These are phyloP conservation scores for Leccinum cinnamomeum DNA, from an alignment of 1,284 basidiomycete species.

Conservation along the genomic window DNA sequence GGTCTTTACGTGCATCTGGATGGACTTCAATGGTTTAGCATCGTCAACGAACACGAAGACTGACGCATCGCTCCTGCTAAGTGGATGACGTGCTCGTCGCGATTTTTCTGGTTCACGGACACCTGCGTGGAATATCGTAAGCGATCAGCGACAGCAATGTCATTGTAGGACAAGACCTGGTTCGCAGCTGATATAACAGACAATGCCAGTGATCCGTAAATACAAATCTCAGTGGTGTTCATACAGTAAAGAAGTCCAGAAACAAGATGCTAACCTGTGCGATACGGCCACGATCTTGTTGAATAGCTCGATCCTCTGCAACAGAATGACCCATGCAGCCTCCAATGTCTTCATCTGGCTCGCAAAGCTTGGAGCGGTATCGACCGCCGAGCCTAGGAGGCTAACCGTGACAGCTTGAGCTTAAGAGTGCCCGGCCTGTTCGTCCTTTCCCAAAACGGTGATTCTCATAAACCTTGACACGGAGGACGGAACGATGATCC, in stretches of 20 bases:
- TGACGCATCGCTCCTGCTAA: background rate
- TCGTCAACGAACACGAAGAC: background rate
- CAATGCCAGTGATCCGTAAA: background rate
- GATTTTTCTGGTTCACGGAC: background rate
- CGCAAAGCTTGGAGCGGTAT: background rate
- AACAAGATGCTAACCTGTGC: background rate
- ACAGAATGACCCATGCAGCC: background rate
- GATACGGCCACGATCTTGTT: background rate
- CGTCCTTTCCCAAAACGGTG: background rate
- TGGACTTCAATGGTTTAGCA: background rate
- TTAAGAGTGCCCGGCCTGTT: background rate
- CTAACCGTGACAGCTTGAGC: background rate
- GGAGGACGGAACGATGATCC: background rate
- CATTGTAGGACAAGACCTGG: background rate
- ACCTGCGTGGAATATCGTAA: background rate
- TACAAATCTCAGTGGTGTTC: background rate
- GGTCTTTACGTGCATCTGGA: background rate
- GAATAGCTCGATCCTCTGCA: background rate
- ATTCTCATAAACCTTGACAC: background rate
- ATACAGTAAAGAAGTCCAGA: background rate
- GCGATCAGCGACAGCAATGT: background rate
- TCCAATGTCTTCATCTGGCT: background rate
- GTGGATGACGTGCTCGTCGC: background rate
- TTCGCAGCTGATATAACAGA: background rate
- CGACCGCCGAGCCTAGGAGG: background rate